Percentiles rank a stretch among this genome's conserved stretches.
Conservation (phyloP, 148 eudicot genomes). For the Salicornia ramosissima region DNA sequence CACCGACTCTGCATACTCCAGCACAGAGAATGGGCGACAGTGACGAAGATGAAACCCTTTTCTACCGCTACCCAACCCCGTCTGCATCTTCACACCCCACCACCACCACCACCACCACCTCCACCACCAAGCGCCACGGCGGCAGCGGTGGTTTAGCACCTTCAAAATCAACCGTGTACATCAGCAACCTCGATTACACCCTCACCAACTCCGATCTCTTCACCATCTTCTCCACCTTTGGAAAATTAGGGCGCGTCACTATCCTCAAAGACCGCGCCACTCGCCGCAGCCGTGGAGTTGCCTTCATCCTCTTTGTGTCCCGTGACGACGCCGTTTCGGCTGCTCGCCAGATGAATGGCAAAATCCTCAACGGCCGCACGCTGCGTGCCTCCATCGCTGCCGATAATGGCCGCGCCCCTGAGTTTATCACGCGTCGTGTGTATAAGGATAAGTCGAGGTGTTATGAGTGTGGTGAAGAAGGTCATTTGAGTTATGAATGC, state of each 20-base stretch:
- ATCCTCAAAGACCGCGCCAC: slow-evolving; percentile 63
- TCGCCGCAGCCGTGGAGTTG: slow-evolving; percentile 82
- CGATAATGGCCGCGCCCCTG: slow-evolving; percentile 85
- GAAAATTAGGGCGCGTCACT: slow-evolving; percentile 90
- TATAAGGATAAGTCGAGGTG: slow-evolving; percentile 88
- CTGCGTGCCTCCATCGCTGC: slow-evolving; percentile 68
- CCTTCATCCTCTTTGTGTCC: slow-evolving; percentile 73
- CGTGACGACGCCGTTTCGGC: slow-evolving; percentile 61
- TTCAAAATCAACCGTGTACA: slow-evolving; percentile 86
- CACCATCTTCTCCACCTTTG: slow-evolving; percentile 92
- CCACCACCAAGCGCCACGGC: slow-evolving; percentile 30
- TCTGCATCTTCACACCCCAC: slow-evolving; percentile 22
- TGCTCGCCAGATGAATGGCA: slow-evolving; percentile 50
- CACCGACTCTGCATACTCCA: too few relatives aligned
- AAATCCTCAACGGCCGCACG: slow-evolving; percentile 67
- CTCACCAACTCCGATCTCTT: slow-evolving; percentile 83
- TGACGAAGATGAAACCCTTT: slow-evolving; percentile 79
- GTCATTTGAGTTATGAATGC: slow-evolving; percentile 94
- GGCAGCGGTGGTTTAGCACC: slow-evolving; percentile 69
- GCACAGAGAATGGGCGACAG: slow-evolving; percentile 26
- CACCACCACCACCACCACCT: slow-evolving; percentile 24
- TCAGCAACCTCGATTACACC: slow-evolving; percentile 72
- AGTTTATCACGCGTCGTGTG: slow-evolving; percentile 63
- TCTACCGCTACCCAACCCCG: slow-evolving; percentile 70
- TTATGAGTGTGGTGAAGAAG: slow-evolving; percentile 89